Evolutionary conservation across 2,329 filamentous ascomycete genomes (phyloP).

Genomic region (Endoconidiophora polonica): DNA sequence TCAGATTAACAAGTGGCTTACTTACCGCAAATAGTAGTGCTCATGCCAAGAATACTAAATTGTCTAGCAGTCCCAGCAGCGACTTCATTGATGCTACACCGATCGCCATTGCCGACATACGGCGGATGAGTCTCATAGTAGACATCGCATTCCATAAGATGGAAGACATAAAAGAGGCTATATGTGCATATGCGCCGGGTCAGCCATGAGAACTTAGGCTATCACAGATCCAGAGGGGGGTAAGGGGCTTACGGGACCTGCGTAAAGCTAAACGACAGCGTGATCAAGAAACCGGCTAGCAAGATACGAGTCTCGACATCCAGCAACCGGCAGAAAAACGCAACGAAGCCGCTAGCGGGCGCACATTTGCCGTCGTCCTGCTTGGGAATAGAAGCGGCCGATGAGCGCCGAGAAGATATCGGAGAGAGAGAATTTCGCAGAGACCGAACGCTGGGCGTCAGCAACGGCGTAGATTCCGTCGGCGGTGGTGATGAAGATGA

Average conservation of each 20-base stretch:
- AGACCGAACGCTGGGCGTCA: too few species aligned
- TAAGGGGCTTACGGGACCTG: conserved; percentile 28
- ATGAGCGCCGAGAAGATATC: too few species aligned
- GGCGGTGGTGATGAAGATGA: neutral
- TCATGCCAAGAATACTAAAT: conserved; percentile 48
- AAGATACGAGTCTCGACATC: conserved; percentile 31
- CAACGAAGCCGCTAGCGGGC: too few species aligned
- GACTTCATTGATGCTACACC: conserved; percentile 45
- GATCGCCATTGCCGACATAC: conserved; percentile 29
- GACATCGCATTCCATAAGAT: conserved; percentile 53
- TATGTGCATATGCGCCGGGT: neutral
- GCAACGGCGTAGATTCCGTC: neutral
- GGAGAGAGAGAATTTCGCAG: too few species aligned
- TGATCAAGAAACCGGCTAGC: conserved; percentile 43
- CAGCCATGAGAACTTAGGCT: neutral
- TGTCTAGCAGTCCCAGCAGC: conserved; percentile 46
- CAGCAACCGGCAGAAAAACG: neutral
- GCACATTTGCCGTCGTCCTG: too few species aligned
- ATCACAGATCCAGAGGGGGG: conserved; percentile 15
- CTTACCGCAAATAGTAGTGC: conserved; percentile 47
- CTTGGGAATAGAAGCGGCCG: too few species aligned
- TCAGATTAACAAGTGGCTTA: neutral
- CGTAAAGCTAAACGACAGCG: conserved; percentile 31
- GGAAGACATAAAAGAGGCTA: conserved; percentile 46
- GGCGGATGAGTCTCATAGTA: conserved; percentile 45